Percentiles rank a stretch among this genome's conserved stretches.
phyloP scores from a whole-genome alignment of 1,284 basidiomycete species.

The Ceratobasidium sp. region DNA sequence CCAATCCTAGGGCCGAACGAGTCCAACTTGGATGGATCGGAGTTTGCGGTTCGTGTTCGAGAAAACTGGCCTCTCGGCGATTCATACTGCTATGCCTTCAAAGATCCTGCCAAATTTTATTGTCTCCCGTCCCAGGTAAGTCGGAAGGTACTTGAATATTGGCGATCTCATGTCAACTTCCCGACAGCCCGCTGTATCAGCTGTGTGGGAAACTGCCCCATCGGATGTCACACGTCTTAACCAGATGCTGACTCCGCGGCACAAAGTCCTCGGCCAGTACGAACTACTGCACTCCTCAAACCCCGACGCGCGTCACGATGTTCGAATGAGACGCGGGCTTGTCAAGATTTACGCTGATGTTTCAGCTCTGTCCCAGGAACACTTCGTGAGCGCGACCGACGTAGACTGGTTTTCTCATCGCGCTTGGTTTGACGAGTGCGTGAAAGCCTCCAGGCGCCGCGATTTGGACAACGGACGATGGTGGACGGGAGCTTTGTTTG shows the following conservation, averaged over 20 bases:
- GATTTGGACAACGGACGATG: neutral
- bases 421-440: constrained; percentile 50
- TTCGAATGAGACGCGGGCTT: neutral
- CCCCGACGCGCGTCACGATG: neutral
- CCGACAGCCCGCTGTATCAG: neutral
- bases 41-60: neutral
- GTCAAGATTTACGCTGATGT: neutral
- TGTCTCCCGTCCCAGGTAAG: neutral
- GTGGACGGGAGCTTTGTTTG: neutral
- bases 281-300: neutral
- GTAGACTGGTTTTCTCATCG: neutral
- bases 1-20: neutral
- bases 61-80: neutral
- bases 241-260: neutral
- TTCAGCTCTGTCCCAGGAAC: neutral
- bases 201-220: neutral
- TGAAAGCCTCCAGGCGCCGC: constrained; percentile 40
- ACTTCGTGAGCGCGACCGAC: neutral
- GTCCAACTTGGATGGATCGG: neutral
- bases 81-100: constrained; percentile 2
- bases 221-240: neutral
- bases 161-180: neutral
- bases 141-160: neutral
- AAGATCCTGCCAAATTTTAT: neutral
- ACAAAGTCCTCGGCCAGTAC: neutral